phyloP scores from a whole-genome alignment of 148 eudicot species.

The Chenopodium formosanum region DNA sequence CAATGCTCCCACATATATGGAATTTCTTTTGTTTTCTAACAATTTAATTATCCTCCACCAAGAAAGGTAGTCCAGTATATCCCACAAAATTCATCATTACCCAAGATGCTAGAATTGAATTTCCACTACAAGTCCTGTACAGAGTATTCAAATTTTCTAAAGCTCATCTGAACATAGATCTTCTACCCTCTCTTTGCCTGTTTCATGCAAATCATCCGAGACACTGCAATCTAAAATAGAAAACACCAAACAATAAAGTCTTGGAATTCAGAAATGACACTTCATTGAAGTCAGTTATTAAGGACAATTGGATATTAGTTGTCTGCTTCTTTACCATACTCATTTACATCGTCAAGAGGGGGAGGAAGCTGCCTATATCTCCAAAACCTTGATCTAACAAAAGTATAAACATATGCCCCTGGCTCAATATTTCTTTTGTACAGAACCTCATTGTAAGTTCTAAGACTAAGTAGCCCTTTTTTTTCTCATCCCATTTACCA shows the following conservation, averaged over 20 bases:
- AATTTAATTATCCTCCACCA: not conserved
- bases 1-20: not conserved
- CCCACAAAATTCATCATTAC: not conserved
- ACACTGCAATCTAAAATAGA: not conserved
- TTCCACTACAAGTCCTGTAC: not conserved
- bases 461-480: not conserved
- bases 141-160: not conserved
- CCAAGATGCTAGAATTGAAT: not conserved
- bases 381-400: not conserved
- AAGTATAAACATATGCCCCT: not conserved
- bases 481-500: not conserved
- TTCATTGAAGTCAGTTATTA: not conserved
- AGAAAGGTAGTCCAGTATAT: not conserved
- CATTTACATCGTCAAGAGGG: not conserved
- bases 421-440: not conserved
- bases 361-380: not conserved
- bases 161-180: not conserved
- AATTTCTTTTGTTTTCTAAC: not conserved
- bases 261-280: not conserved
- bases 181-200: not conserved
- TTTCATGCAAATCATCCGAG: not conserved
- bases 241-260: not conserved
- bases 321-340: not conserved
- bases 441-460: not conserved
- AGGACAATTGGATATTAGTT: not conserved